Evolutionary conservation across 331 rosid genomes (phyloP).

Genomic region (Prunus yedoensis): DNA sequence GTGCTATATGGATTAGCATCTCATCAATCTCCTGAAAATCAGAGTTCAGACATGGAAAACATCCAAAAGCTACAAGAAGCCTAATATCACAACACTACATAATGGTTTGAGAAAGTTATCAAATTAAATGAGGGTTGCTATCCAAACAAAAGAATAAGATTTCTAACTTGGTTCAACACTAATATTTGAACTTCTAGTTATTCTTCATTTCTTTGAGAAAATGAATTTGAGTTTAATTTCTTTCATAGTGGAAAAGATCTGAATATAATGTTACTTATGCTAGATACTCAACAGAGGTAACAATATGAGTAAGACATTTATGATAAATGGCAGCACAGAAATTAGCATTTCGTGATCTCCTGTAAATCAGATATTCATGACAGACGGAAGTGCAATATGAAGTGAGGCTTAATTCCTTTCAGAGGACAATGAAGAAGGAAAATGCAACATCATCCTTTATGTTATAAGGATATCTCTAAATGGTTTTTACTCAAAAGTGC

Average conservation of each 20-base stretch:
- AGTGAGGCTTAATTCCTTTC: not conserved
- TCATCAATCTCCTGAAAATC: not conserved
- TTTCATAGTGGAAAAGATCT: not conserved
- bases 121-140: not conserved
- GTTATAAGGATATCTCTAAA: too few species aligned
- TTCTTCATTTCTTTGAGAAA: not conserved
- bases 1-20: not conserved
- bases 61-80: not conserved
- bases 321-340: not conserved
- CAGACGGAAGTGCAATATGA: not conserved
- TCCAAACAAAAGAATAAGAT: not conserved
- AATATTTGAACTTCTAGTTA: not conserved
- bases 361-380: not conserved
- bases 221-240: not conserved
- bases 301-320: not conserved
- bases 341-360: not conserved
- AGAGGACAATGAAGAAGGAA: not conserved
- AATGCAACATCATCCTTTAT: not conserved
- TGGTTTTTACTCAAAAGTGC: not conserved
- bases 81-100: not conserved
- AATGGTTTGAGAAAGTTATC: not conserved
- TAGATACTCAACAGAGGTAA: slow-evolving; percentile 1
- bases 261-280: not conserved
- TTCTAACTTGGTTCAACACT: not conserved
- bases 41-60: not conserved